Percentiles rank a stretch among this genome's conserved stretches.
These are phyloP conservation scores for Mrakiaceae sp. DNA, from an alignment of 1,284 basidiomycete species.

Conservation along the genomic window DNA sequence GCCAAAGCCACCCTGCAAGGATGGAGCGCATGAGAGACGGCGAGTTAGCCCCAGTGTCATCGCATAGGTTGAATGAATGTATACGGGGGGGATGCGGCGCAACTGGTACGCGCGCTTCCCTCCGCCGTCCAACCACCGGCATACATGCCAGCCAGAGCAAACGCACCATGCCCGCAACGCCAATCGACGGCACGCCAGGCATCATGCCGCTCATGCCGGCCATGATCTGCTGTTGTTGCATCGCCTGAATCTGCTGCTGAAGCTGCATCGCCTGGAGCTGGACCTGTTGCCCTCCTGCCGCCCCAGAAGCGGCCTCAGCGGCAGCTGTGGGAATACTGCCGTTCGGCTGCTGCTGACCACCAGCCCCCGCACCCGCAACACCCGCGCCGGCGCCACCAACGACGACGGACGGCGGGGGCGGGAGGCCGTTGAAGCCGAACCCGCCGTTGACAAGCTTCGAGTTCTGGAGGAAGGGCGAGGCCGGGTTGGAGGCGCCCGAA, in stretches of 20 bases:
- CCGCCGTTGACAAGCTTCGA: neutral
- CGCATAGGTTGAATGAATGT: neutral
- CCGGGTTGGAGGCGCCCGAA: no score
- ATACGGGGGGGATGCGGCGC: neutral
- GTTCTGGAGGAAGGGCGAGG: no score
- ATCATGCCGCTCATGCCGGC: neutral
- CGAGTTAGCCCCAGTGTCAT: neutral
- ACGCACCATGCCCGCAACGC: no score
- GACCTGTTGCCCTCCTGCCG: neutral
- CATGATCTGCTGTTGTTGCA: slow-evolving; percentile 12
- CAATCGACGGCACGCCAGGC: neutral
- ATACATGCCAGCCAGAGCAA: no score
- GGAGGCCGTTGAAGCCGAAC: neutral
- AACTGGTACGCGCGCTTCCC: neutral
- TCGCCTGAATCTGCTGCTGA: slow-evolving; percentile 8
- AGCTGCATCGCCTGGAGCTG: slow-evolving; percentile 12
- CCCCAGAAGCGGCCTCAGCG: no score
- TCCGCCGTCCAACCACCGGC: no score
- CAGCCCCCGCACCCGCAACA: neutral
- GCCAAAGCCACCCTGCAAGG: neutral
- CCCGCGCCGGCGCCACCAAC: neutral
- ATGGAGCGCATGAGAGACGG: neutral
- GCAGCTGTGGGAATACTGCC: no score
- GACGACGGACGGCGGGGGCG: neutral
- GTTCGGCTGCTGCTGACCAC: neutral